A percentile compares a stretch with the other conserved stretches of the same genome.
Conservation (phyloP, 345 rosid species). For the Citrus inodora region DNA sequence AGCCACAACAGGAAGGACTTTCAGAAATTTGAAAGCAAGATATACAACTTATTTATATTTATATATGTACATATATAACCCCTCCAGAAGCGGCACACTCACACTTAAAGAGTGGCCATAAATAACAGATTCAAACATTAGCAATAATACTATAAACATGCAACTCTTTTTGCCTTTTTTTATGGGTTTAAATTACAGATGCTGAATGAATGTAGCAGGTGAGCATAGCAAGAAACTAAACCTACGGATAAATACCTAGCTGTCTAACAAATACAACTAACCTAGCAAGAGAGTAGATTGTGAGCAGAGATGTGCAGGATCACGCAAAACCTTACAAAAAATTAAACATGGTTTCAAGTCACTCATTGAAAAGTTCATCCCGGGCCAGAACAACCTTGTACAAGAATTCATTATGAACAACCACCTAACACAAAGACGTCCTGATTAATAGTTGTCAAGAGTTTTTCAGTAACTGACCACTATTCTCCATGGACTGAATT, state of each 20-base stretch:
- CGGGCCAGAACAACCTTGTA: conserved; percentile 28
- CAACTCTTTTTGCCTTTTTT: conserved; percentile 8
- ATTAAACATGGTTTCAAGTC: conserved; percentile 23
- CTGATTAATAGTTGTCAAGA: conserved; percentile 22
- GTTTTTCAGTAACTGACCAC: conserved; percentile 19
- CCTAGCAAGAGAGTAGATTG: conserved; percentile 30
- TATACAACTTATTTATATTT: not conserved
- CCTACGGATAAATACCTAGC: conserved; percentile 28
- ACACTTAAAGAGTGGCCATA: not conserved
- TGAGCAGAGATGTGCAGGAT: conserved; percentile 14
- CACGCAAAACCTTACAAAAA: conserved; percentile 30
- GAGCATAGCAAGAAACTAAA: conserved; percentile 15
- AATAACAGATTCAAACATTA: not conserved
- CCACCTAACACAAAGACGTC: conserved; percentile 24
- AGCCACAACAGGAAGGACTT: not conserved
- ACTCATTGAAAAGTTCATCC: conserved; percentile 25
- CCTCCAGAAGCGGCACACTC: not conserved
- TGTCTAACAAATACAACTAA: conserved; percentile 27
- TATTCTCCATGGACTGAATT: conserved; percentile 11
- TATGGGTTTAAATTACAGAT: conserved; percentile 36
- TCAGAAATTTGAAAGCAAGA: not conserved
- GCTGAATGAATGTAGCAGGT: conserved; percentile 20
- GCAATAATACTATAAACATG: conserved; percentile 29
- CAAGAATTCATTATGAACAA: conserved; percentile 27
- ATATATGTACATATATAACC: not conserved